These are phyloP conservation scores for Boletus bicolor DNA, from an alignment of 768 basidiomycete genomes.

Conservation along the genomic window DNA sequence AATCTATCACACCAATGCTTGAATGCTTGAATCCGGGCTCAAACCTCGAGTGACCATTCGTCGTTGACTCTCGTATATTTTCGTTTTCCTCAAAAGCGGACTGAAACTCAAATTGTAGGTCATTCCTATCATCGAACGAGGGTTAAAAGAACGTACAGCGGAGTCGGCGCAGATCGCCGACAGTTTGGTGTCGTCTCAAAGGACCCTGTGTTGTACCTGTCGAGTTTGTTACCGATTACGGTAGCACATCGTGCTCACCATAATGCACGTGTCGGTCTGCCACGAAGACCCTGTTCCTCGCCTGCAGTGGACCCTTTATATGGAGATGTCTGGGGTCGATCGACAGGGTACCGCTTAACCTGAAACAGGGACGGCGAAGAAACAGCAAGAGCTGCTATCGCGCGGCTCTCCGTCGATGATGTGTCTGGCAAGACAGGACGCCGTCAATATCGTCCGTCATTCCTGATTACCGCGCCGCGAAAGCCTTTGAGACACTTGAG, in stretches of 20 bases:
- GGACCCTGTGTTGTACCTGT: too few relatives aligned
- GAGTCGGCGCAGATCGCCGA: slow-evolving; percentile 96
- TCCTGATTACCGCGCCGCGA: slow-evolving; percentile 45
- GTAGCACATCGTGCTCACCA: slow-evolving; percentile 90
- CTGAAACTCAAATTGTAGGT: too few relatives aligned
- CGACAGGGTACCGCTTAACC: slow-evolving; percentile 95
- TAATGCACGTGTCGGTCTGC: slow-evolving; percentile 90
- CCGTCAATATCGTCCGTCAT: slow-evolving; percentile 80
- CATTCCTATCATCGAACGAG: slow-evolving; percentile 74
- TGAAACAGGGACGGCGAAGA: slow-evolving; percentile 59
- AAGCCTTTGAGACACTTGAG: slow-evolving; percentile 84
- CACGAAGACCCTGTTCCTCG: slow-evolving; percentile 58
- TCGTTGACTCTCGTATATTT: too few relatives aligned
- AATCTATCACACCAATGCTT: too few relatives aligned
- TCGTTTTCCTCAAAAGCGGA: too few relatives aligned
- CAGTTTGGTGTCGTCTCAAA: slow-evolving; percentile 81
- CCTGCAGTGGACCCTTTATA: slow-evolving; percentile 80
- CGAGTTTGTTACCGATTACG: slow-evolving; percentile 66
- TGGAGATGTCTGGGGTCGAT: slow-evolving; percentile 92
- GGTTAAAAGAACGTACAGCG: slow-evolving; percentile 84
- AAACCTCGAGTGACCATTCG: too few relatives aligned
- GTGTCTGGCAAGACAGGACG: slow-evolving; percentile 92
- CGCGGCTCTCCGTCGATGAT: too few relatives aligned
- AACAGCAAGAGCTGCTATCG: slow-evolving; percentile 49
- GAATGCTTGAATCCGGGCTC: too few relatives aligned